Conservation (phyloP, 1,284 basidiomycete species). For the Puccinia triticina region DNA sequence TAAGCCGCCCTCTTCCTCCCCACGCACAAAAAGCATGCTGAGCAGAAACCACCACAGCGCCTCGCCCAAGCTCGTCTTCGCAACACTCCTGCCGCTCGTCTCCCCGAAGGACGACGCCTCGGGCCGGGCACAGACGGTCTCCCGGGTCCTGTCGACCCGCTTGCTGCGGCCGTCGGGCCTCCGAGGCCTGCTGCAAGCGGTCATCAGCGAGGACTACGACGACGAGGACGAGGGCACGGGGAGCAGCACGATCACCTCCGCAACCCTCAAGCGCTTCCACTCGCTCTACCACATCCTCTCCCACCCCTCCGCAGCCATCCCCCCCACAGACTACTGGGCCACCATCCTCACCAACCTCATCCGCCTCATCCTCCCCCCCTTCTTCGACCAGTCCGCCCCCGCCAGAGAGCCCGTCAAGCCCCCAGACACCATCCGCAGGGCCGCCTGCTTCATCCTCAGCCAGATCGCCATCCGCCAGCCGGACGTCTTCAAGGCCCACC, state of each 20-base stretch:
- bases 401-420: background rate
- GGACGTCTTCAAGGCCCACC: background rate
- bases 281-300: conserved; percentile 30
- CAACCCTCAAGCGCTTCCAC: conserved; percentile 23
- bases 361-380: conserved; percentile 9
- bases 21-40: background rate
- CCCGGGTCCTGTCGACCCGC: conserved; percentile 28
- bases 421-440: background rate
- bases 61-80: conserved; percentile 14
- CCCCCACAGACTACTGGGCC: conserved; percentile 2
- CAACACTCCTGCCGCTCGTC: conserved; percentile 20
- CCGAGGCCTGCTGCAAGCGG: conserved; percentile 28
- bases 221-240: conserved; percentile 25
- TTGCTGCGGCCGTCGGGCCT: conserved; percentile 13
- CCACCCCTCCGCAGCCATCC: conserved; percentile 7
- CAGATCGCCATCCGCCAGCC: conserved; percentile 24
- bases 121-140: conserved; percentile 7
- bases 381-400: background rate
- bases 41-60: background rate
- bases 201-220: conserved; percentile 29
- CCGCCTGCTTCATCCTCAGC: conserved; percentile 31
- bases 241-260: conserved; percentile 12
- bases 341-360: conserved; percentile 17
- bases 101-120: background rate
- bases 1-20: background rate